Evolutionary conservation across 202 grass and related monocot species (phyloP).

Genomic region (Miscanthus sacchariflorus): DNA sequence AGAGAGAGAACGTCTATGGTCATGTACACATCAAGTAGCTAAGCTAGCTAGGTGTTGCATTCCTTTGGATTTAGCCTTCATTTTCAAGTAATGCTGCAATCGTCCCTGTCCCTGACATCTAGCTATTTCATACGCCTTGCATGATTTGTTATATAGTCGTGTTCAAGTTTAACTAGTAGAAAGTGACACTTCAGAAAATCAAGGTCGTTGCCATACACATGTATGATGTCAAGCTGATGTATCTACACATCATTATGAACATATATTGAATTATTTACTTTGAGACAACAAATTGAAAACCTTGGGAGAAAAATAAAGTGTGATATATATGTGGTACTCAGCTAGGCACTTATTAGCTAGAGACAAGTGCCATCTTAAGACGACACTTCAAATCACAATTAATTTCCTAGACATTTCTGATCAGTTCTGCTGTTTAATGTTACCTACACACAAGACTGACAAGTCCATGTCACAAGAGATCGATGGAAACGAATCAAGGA

Average conservation of each 20-base stretch:
- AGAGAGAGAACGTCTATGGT: slow-evolving; percentile 18
- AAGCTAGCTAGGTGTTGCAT: slow-evolving; percentile 18
- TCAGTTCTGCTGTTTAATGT: slow-evolving; percentile 38
- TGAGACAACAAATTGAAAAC: neutral
- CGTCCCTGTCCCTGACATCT: slow-evolving; percentile 7
- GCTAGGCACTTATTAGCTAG: neutral
- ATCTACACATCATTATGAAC: neutral
- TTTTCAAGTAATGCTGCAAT: slow-evolving; percentile 44
- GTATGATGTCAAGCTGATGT: slow-evolving; percentile 50
- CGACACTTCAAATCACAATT: slow-evolving; percentile 42
- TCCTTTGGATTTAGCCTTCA: slow-evolving; percentile 35
- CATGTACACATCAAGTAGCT: slow-evolving; percentile 16
- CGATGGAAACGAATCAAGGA: slow-evolving; percentile 31
- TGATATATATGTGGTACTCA: neutral
- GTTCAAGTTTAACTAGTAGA: slow-evolving; percentile 51
- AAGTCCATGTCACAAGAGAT: slow-evolving; percentile 35
- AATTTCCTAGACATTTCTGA: slow-evolving; percentile 40
- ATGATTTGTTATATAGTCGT: slow-evolving; percentile 52
- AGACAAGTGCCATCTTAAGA: slow-evolving; percentile 7
- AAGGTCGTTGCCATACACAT: neutral
- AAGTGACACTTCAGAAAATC: slow-evolving; percentile 36
- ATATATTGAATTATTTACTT: neutral
- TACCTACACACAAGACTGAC: neutral
- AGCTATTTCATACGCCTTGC: neutral
- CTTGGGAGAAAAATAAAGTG: neutral